phyloP scores from a whole-genome alignment of 1,284 basidiomycete species.

The Lignosus rhinocerotis region DNA sequence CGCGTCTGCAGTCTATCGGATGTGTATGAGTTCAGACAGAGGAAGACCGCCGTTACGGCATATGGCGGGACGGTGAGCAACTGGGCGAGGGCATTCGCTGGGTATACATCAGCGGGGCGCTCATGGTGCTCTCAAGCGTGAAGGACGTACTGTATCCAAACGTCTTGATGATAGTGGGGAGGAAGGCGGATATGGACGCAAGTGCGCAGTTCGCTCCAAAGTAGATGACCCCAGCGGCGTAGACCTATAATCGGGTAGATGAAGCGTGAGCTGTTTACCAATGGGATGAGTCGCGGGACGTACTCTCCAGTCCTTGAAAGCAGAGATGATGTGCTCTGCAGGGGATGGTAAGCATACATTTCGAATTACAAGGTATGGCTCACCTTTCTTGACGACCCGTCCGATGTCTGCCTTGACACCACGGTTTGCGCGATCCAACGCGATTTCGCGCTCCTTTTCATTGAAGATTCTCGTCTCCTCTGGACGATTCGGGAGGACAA shows the following conservation, averaged over 20 bases:
- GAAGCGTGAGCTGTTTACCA: neutral
- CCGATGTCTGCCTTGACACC: conserved; percentile 69
- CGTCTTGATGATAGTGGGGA: conserved; percentile 81
- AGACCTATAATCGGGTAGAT: conserved; percentile 44
- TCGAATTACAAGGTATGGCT: conserved; percentile 7
- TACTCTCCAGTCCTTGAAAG: conserved; percentile 74
- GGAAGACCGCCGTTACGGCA: conserved; percentile 66
- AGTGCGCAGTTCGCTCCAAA: conserved; percentile 81
- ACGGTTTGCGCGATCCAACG: conserved; percentile 73
- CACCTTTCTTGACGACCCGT: conserved; percentile 66
- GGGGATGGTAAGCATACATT: neutral
- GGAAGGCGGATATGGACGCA: conserved; percentile 79
- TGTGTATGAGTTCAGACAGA: conserved; percentile 61
- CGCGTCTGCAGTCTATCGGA: conserved; percentile 77
- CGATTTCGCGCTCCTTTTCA: conserved; percentile 72
- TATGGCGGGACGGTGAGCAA: conserved; percentile 83
- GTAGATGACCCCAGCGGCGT: conserved; percentile 66
- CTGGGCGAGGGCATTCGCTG: conserved; percentile 58
- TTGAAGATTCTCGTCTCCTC: conserved; percentile 73
- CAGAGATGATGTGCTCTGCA: conserved; percentile 60
- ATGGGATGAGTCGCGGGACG: conserved; percentile 21
- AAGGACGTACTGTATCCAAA: conserved; percentile 54
- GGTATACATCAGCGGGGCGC: neutral
- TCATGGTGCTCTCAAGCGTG: neutral
- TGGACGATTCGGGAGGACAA: conserved; percentile 76